Evolutionary conservation across 2,329 filamentous ascomycete genomes (phyloP).

Genomic region (Aspergillus unguis): DNA sequence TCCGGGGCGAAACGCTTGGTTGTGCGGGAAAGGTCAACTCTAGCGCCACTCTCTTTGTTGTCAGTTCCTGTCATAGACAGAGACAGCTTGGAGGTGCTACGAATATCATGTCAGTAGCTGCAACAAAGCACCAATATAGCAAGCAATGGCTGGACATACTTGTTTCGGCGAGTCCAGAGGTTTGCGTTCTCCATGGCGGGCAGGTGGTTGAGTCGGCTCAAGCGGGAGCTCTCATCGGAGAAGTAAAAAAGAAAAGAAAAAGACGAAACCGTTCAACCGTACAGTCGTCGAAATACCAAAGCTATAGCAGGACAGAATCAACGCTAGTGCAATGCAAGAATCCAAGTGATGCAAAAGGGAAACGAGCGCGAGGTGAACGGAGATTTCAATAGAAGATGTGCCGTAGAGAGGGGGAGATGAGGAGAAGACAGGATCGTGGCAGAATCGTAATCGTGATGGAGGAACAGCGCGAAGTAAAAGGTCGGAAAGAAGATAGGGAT

Average conservation of each 20-base stretch:
- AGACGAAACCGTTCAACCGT: slow-evolving; percentile 9
- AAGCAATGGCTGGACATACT: slow-evolving; percentile 36
- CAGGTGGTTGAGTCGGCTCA: slow-evolving; percentile 31
- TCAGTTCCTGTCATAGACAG: slow-evolving; percentile 68
- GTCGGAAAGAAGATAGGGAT: slow-evolving; percentile 28
- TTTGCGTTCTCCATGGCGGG: slow-evolving; percentile 50
- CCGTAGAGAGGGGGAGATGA: slow-evolving; percentile 10
- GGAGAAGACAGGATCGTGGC: slow-evolving; percentile 10
- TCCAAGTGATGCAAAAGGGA: slow-evolving; percentile 4
- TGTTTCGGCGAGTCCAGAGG: slow-evolving; percentile 49
- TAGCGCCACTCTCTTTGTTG: slow-evolving; percentile 51
- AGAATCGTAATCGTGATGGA: slow-evolving; percentile 27
- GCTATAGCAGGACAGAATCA: slow-evolving; percentile 8
- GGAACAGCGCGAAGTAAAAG: slow-evolving; percentile 11
- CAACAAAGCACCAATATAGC: background rate
- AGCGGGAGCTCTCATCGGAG: slow-evolving; percentile 39
- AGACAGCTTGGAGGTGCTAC: slow-evolving; percentile 83
- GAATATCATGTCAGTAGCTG: slow-evolving; percentile 13
- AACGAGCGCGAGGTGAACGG: slow-evolving; percentile 12
- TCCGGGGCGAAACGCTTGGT: slow-evolving; percentile 74
- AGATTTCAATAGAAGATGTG: slow-evolving; percentile 6
- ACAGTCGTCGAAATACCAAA: slow-evolving; percentile 13
- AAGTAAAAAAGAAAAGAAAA: slow-evolving; percentile 15
- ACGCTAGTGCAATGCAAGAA: slow-evolving; percentile 13
- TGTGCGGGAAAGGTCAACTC: slow-evolving; percentile 60